Evolutionary conservation across 257 asterid species (phyloP).

Genomic region (Rauvolfia tetraphylla): DNA sequence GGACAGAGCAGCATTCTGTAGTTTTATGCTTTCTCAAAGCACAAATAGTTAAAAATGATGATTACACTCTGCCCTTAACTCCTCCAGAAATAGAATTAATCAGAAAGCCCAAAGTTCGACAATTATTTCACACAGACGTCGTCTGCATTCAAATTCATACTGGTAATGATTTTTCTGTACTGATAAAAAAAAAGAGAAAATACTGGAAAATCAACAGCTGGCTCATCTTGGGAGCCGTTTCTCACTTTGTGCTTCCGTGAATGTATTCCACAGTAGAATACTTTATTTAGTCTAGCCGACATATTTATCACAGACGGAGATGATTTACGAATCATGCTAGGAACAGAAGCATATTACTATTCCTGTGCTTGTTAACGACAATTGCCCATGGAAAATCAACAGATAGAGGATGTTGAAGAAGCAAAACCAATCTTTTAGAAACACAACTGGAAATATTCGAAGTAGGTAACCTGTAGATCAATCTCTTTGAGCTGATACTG

Average conservation of each 20-base stretch:
- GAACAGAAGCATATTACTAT: background rate
- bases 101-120: background rate
- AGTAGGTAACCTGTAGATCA: background rate
- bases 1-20: background rate
- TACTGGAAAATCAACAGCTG: background rate
- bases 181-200: background rate
- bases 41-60: background rate
- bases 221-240: background rate
- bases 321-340: background rate
- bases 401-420: background rate
- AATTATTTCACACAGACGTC: background rate
- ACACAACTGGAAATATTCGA: background rate
- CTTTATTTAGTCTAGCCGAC: background rate
- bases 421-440: background rate
- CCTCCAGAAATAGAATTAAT: background rate
- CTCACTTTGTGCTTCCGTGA: background rate
- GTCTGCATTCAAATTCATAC: background rate
- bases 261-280: background rate
- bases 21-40: background rate
- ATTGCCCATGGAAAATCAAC: background rate
- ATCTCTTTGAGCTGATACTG: slow-evolving; percentile 1
- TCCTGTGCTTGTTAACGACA: background rate
- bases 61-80: background rate
- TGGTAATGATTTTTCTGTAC: background rate
- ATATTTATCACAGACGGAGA: background rate